Percentiles rank a stretch among this genome's conserved stretches.
These are phyloP conservation scores for Eucalyptus sideroxylon DNA, from an alignment of 345 rosid genomes.

Conservation along the genomic window DNA sequence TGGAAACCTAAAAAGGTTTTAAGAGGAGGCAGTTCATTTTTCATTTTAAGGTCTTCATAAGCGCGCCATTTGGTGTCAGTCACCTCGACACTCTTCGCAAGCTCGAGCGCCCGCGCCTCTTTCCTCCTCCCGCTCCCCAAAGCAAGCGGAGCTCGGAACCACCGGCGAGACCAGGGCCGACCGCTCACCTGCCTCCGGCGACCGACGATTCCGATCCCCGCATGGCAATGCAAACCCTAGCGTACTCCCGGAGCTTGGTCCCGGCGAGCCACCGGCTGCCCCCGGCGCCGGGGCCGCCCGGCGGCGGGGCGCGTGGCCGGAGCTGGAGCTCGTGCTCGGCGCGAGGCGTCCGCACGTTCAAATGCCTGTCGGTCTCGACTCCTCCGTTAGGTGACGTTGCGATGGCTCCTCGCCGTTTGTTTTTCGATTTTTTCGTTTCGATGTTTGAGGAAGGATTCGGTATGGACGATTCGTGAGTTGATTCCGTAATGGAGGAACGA, in stretches of 20 bases:
- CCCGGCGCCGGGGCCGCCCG: background rate
- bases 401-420: background rate
- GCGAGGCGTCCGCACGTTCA: background rate
- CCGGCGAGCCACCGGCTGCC: background rate
- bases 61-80: background rate
- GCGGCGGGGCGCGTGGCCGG: background rate
- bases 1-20: background rate
- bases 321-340: background rate
- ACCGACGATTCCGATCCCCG: background rate
- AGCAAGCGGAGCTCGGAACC: background rate
- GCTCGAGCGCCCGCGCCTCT: background rate
- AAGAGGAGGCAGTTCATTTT: background rate
- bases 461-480: background rate
- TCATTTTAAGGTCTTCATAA: background rate
- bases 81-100: background rate
- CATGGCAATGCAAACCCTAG: background rate
- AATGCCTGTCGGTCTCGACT: constrained; percentile 16
- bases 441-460: background rate
- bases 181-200: background rate
- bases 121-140: background rate
- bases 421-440: background rate
- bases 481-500: background rate
- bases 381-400: background rate
- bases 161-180: background rate
- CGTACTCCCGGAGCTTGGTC: background rate